These are phyloP conservation scores for Hamamelis virginiana DNA, from an alignment of 164 flowering plant species.

Conservation along the genomic window DNA sequence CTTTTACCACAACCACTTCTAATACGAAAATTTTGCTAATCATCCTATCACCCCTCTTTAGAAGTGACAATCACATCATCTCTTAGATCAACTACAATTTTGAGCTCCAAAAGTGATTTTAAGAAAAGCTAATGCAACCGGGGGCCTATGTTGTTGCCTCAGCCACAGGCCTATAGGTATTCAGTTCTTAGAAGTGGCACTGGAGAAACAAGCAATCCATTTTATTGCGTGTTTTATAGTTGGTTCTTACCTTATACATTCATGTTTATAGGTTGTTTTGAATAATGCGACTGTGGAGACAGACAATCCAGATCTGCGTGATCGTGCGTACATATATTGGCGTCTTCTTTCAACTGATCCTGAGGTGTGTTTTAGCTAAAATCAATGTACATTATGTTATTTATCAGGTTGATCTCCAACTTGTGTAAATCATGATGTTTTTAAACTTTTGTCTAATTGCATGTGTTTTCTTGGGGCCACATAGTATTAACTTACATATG, in stretches of 20 bases:
- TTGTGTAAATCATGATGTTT: too few relatives aligned
- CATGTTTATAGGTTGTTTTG: conserved; percentile 69
- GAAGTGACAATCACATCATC: too few relatives aligned
- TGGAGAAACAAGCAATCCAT: background rate
- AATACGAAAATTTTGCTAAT: too few relatives aligned
- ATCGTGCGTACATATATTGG: conserved; percentile 99
- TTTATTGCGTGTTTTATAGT: background rate
- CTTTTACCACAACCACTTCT: too few relatives aligned
- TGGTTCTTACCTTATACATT: conserved; percentile 4
- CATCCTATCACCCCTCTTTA: too few relatives aligned
- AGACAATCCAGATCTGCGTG: conserved; percentile 97
- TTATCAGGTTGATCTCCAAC: background rate
- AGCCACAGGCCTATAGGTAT: background rate
- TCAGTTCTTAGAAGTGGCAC: background rate
- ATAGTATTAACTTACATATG: background rate
- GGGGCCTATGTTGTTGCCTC: background rate
- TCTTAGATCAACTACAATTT: too few relatives aligned
- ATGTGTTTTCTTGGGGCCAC: too few relatives aligned
- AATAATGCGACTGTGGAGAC: conserved; percentile 99
- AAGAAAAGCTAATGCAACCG: too few relatives aligned
- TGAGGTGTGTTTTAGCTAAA: conserved; percentile 56
- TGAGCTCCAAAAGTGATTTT: too few relatives aligned
- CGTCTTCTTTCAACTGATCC: conserved; percentile 99
- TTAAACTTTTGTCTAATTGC: too few relatives aligned
- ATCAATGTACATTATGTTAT: background rate